These are phyloP conservation scores for Suillus bovinus DNA, from an alignment of 768 basidiomycete genomes.

Conservation along the genomic window DNA sequence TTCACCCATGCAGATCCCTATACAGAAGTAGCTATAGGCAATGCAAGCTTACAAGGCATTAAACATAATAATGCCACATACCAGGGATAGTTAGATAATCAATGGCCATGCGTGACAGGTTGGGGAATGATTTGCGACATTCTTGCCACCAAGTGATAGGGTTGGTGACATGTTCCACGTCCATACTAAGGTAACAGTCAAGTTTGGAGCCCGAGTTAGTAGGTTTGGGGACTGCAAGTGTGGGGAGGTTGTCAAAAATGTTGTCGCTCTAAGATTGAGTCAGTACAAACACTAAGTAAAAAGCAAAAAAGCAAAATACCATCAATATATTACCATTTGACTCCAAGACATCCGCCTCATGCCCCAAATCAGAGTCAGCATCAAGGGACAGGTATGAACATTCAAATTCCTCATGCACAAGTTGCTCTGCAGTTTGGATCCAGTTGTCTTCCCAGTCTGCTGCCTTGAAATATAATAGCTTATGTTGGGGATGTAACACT, in stretches of 20 bases:
- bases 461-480: slow-evolving; percentile 29
- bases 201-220: slow-evolving; percentile 27
- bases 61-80: no score
- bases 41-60: no score
- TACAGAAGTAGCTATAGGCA: no score
- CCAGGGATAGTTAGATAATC: slow-evolving; percentile 26
- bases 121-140: slow-evolving; percentile 22
- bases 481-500: slow-evolving; percentile 32
- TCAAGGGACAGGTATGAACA: background rate
- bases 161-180: slow-evolving; percentile 25
- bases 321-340: background rate
- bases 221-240: slow-evolving; percentile 24
- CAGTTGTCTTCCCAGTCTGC: slow-evolving; percentile 26
- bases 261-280: slow-evolving; percentile 15
- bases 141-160: slow-evolving; percentile 35
- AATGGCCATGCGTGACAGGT: slow-evolving; percentile 34
- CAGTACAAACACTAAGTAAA: background rate
- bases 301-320: background rate
- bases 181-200: slow-evolving; percentile 27
- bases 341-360: background rate
- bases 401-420: slow-evolving; percentile 24
- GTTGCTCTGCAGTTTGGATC: slow-evolving; percentile 24
- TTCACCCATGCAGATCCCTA: no score
- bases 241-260: slow-evolving; percentile 34
- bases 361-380: background rate